Evolutionary conservation across 345 rosid species (phyloP).

Genomic region (Xanthoceras sorbifolium): DNA sequence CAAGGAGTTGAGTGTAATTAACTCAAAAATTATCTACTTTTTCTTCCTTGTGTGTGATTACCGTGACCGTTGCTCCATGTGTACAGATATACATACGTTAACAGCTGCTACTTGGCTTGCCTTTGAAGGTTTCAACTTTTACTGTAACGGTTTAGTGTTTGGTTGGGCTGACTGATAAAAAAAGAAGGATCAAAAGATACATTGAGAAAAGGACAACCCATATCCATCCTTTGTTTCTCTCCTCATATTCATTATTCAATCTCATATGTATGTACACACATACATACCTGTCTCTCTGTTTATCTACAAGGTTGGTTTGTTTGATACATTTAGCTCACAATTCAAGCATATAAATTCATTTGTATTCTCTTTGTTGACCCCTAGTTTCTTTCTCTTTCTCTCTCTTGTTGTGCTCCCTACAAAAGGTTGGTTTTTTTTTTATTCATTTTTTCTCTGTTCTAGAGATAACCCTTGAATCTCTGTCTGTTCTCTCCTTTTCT

Average conservation of each 20-base stretch:
- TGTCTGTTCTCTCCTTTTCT: background rate
- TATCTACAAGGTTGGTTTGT: conserved; percentile 3
- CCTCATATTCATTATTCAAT: conserved; percentile 10
- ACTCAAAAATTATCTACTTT: background rate
- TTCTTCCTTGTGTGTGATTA: background rate
- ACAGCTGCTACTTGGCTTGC: background rate
- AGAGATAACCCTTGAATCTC: conserved; percentile 9
- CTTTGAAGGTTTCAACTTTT: conserved; percentile 49
- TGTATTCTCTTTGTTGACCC: conserved; percentile 28
- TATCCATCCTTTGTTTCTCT: conserved; percentile 30
- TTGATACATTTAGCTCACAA: conserved; percentile 27
- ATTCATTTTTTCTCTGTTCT: conserved; percentile 22
- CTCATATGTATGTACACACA: background rate
- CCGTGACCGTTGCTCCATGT: conserved; percentile 6
- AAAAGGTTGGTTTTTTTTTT: background rate
- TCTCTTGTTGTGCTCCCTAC: background rate
- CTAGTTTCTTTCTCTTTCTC: background rate
- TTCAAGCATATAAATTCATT: conserved; percentile 32
- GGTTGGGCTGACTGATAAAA: conserved; percentile 6
- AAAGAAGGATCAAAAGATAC: background rate
- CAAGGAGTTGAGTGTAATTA: no score
- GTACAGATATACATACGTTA: background rate
- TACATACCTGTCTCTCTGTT: background rate
- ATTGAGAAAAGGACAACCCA: conserved; percentile 24
- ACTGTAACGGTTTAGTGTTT: background rate